A percentile compares a stretch with the other conserved stretches of the same genome.
Conservation (phyloP, 2,329 filamentous ascomycete genomes). For the Colletotrichum godetiae region DNA sequence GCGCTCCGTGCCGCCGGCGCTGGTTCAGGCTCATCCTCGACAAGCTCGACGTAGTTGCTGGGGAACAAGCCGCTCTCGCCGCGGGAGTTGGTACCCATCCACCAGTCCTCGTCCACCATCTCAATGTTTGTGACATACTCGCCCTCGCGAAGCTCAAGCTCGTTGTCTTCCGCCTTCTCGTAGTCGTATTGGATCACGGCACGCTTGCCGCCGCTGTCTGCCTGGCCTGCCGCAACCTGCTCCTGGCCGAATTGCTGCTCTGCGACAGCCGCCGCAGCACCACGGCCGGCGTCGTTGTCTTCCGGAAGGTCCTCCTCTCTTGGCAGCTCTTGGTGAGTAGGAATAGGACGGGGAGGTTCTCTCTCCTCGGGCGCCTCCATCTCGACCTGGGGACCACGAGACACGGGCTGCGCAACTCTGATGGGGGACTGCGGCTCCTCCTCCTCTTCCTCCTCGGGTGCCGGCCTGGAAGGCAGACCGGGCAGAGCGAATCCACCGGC, state of each 20-base stretch:
- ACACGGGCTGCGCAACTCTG: conserved; percentile 86
- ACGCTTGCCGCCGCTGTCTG: conserved; percentile 66
- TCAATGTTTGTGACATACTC: conserved; percentile 92
- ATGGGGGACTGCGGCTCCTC: conserved; percentile 79
- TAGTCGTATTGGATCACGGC: conserved; percentile 94
- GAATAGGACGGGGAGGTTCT: conserved; percentile 68
- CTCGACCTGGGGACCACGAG: conserved; percentile 68
- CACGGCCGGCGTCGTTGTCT: conserved; percentile 69
- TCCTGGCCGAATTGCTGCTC: conserved; percentile 56
- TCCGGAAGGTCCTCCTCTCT: conserved; percentile 73
- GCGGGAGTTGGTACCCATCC: conserved; percentile 89
- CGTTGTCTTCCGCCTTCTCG: conserved; percentile 97
- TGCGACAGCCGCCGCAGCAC: conserved; percentile 66
- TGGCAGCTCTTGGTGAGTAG: conserved; percentile 69
- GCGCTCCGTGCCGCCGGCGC: conserved; percentile 51
- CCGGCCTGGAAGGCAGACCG: conserved; percentile 74
- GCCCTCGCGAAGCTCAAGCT: conserved; percentile 90
- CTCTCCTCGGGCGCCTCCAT: conserved; percentile 62
- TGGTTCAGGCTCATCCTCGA: conserved; percentile 69
- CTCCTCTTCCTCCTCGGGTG: conserved; percentile 66
- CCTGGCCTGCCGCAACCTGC: conserved; percentile 47
- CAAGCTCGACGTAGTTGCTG: conserved; percentile 93
- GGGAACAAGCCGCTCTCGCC: conserved; percentile 94
- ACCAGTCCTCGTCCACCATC: conserved; percentile 99
- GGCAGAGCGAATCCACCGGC: conserved; percentile 83